A percentile compares a stretch with the other conserved stretches of the same genome.
phyloP scores from a whole-genome alignment of 139 green algal species.

The Coccomyxa sp. region DNA sequence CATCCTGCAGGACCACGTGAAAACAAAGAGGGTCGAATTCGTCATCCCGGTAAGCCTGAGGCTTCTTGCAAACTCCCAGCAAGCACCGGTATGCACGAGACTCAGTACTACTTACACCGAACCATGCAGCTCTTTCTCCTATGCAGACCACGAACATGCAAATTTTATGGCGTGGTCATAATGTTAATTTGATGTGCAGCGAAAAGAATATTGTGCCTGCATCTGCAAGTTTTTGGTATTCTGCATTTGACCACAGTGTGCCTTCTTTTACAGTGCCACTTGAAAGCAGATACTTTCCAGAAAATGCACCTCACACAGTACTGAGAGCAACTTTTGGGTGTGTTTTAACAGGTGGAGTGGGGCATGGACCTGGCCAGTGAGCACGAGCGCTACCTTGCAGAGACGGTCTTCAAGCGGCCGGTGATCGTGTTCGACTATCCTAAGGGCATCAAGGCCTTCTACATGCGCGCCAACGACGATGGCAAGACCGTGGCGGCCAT shows the following conservation, averaged over 20 bases:
- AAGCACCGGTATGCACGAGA: slow-evolving; percentile 12
- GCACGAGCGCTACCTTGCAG: slow-evolving; percentile 93
- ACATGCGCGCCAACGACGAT: slow-evolving; percentile 98
- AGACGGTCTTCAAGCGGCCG: slow-evolving; percentile 90
- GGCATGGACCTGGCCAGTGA: slow-evolving; percentile 87
- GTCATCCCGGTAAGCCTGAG: too few relatives aligned
- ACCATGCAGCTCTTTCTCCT: neutral
- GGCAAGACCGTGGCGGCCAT: slow-evolving; percentile 97
- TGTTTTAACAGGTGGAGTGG: slow-evolving; percentile 64
- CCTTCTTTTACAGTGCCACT: neutral
- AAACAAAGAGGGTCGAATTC: slow-evolving; percentile 82
- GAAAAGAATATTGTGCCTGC: neutral
- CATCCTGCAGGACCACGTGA: slow-evolving; percentile 73
- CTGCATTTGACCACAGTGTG: neutral
- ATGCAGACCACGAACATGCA: neutral
- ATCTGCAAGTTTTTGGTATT: neutral
- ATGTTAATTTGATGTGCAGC: neutral
- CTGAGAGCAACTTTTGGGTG: neutral
- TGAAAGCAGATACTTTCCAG: neutral
- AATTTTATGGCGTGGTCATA: neutral
- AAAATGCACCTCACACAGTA: neutral
- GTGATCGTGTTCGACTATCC: slow-evolving; percentile 97
- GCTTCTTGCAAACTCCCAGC: too few relatives aligned
- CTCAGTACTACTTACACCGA: neutral
- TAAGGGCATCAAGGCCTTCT: slow-evolving; percentile 96